Percentiles rank a stretch among this genome's conserved stretches.
Conservation (phyloP, 306 rosid species). For the Cucumis melo region DNA sequence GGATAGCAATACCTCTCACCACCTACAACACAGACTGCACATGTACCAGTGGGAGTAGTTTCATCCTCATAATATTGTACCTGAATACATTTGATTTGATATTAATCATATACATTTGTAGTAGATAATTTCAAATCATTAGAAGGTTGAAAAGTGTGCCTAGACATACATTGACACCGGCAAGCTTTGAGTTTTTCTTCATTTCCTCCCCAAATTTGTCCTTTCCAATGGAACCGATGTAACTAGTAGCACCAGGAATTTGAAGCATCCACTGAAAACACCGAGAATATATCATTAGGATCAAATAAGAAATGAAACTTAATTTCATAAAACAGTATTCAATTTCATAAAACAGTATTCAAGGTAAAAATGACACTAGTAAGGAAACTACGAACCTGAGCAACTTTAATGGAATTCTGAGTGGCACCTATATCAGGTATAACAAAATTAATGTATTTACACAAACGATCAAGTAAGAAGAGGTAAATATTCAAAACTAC, state of each 20-base stretch:
- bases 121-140: not conserved
- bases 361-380: not conserved
- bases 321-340: not conserved
- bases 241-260: conserved; percentile 75
- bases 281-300: not conserved
- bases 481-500: not conserved
- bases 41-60: conserved; percentile 79
- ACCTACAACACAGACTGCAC: conserved; percentile 90
- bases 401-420: conserved; percentile 82
- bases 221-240: conserved; percentile 89
- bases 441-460: not conserved
- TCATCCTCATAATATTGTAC: conserved; percentile 83
- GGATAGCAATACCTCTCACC: conserved; percentile 61
- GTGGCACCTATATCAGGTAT: conserved; percentile 56
- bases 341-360: not conserved
- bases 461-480: not conserved
- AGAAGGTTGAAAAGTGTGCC: conserved; percentile 6
- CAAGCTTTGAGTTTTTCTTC: conserved; percentile 49
- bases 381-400: conserved; percentile 42
- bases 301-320: not conserved
- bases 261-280: conserved; percentile 74
- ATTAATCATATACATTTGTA: not conserved
- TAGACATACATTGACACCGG: conserved; percentile 72
- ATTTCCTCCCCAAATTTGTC: conserved; percentile 87
- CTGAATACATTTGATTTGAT: conserved; percentile 18